A percentile compares a stretch with the other conserved stretches of the same genome.
phyloP scores from a whole-genome alignment of 345 rosid species.

The Iberis pinnata region DNA sequence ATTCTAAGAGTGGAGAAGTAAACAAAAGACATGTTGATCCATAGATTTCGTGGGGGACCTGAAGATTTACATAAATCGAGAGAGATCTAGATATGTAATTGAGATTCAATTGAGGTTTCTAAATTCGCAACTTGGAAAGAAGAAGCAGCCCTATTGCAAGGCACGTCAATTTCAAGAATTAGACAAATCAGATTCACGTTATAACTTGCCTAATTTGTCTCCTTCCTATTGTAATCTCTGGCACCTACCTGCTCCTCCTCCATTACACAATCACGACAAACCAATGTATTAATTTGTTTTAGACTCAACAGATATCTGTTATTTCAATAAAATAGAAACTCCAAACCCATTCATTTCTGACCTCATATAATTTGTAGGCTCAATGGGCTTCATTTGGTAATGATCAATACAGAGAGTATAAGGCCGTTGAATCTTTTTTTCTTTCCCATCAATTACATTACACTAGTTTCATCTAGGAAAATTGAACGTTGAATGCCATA shows the following conservation, averaged over 20 bases:
- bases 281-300: background rate
- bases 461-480: too few species aligned
- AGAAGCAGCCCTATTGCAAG: background rate
- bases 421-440: too few species aligned
- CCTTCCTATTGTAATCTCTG: slow-evolving; percentile 30
- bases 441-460: too few species aligned
- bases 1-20: slow-evolving; percentile 6
- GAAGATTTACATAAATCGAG: slow-evolving; percentile 24
- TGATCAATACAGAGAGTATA: too few species aligned
- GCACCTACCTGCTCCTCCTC: slow-evolving; percentile 27
- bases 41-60: slow-evolving; percentile 25
- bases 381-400: too few species aligned
- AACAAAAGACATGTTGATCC: slow-evolving; percentile 22
- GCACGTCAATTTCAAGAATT: slow-evolving; percentile 3
- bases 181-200: background rate
- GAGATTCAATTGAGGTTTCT: slow-evolving; percentile 3
- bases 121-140: slow-evolving; percentile 22
- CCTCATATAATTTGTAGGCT: too few species aligned
- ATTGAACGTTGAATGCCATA: too few species aligned
- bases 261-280: slow-evolving; percentile 24
- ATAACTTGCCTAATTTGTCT: slow-evolving; percentile 27
- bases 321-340: too few species aligned
- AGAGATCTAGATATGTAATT: background rate
- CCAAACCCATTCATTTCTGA: too few species aligned
- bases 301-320: too few species aligned